These are phyloP conservation scores for Alternaria atra DNA, from an alignment of 2,329 filamentous ascomycete species.

Conservation along the genomic window DNA sequence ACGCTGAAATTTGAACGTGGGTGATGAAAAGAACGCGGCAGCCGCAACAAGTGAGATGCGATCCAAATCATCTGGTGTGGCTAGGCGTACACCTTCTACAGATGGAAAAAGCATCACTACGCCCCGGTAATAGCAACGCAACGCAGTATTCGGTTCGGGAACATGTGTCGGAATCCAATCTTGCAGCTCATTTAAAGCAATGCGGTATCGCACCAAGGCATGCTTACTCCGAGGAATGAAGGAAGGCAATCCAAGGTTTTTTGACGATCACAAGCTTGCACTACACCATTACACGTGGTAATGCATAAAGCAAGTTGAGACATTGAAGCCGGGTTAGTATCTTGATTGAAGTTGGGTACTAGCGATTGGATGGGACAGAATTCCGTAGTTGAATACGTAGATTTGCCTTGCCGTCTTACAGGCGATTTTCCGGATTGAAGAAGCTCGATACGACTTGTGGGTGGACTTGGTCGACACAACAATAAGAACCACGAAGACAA, in stretches of 20 bases:
- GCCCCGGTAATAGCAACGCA: not conserved
- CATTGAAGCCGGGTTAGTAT: not conserved
- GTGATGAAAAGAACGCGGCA: slow-evolving; percentile 42
- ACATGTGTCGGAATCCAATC: not conserved
- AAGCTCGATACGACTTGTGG: not conserved
- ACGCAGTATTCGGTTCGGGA: not conserved
- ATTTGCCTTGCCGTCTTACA: not conserved
- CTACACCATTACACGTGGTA: not conserved
- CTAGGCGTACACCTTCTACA: slow-evolving; percentile 34
- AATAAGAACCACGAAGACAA: too few relatives aligned
- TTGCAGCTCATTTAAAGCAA: slow-evolving; percentile 2
- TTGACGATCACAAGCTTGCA: not conserved
- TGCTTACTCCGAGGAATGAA: not conserved
- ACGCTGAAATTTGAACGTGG: slow-evolving; percentile 41
- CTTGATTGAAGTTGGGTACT: not conserved
- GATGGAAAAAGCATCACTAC: slow-evolving; percentile 25
- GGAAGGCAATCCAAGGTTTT: not conserved
- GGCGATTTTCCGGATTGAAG: not conserved
- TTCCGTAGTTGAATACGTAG: not conserved
- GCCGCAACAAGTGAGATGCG: slow-evolving; percentile 41
- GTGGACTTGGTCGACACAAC: not conserved
- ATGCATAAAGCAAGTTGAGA: slow-evolving; percentile 4
- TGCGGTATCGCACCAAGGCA: not conserved
- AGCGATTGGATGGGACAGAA: slow-evolving; percentile 6
- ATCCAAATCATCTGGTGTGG: slow-evolving; percentile 31